These are phyloP conservation scores for Odontarrhena argentea DNA, from an alignment of 345 rosid species.

Conservation along the genomic window DNA sequence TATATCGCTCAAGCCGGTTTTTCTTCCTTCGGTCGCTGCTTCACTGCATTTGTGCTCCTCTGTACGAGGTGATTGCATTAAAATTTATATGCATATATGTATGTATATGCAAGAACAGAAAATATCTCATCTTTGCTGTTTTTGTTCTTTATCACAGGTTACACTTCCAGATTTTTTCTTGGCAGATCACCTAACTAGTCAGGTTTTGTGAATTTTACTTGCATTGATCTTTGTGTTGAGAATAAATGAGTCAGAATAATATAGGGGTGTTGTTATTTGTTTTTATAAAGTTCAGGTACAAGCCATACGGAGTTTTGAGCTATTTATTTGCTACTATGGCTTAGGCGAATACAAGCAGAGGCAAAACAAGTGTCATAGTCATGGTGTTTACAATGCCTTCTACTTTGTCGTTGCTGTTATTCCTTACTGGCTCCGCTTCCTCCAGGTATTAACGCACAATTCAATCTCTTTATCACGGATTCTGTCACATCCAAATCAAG, in stretches of 20 bases:
- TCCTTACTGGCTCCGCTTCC: constrained; percentile 70
- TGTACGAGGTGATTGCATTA: constrained; percentile 42
- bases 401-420: constrained; percentile 62
- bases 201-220: constrained; percentile 39
- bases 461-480: not conserved
- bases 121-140: constrained; percentile 21
- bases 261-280: not conserved
- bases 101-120: not conserved
- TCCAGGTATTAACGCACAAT: constrained; percentile 50
- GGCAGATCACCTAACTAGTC: constrained; percentile 70
- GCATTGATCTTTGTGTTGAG: not conserved
- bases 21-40: constrained; percentile 43
- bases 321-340: constrained; percentile 75
- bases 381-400: constrained; percentile 60
- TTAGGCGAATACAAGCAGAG: constrained; percentile 59
- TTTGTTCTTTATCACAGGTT: constrained; percentile 47
- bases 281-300: constrained; percentile 52
- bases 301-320: constrained; percentile 65
- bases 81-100: not conserved
- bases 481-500: constrained; percentile 7
- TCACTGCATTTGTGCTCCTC: constrained; percentile 49
- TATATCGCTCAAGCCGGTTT: constrained; percentile 50
- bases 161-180: constrained; percentile 67
- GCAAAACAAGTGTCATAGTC: constrained; percentile 62
- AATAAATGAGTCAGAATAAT: not conserved